A percentile compares a stretch with the other conserved stretches of the same genome.
Evolutionary conservation across 2,329 filamentous ascomycete species (phyloP).

Genomic region (Xylaria sp.): DNA sequence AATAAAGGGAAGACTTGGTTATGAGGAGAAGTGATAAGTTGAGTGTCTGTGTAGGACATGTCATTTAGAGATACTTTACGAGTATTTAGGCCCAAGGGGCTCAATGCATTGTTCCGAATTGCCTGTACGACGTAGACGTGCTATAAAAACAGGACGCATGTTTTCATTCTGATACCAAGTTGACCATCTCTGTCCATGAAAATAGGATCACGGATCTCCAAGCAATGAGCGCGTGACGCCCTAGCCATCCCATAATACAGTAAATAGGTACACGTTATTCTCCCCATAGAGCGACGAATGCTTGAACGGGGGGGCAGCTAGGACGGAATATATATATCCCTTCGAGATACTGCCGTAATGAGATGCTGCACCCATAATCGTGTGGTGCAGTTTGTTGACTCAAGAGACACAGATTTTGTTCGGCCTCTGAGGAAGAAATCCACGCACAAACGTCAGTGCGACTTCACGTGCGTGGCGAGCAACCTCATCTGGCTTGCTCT

Average conservation of each 20-base stretch:
- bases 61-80: constrained; percentile 1
- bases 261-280: constrained; percentile 34
- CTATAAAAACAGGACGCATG: constrained; percentile 28
- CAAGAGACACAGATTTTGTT: constrained; percentile 51
- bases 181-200: constrained; percentile 35
- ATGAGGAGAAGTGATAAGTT: neutral
- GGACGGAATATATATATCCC: constrained; percentile 33
- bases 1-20: neutral
- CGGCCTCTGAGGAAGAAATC: constrained; percentile 49
- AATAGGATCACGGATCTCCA: constrained; percentile 34
- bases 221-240: constrained; percentile 23
- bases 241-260: constrained; percentile 36
- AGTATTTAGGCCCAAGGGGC: neutral
- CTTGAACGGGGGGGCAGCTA: constrained; percentile 16
- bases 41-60: neutral
- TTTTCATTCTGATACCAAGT: constrained; percentile 45
- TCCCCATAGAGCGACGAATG: constrained; percentile 15
- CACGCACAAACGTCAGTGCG: constrained; percentile 49
- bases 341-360: constrained; percentile 36
- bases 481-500: constrained; percentile 48
- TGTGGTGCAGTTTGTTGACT: constrained; percentile 38
- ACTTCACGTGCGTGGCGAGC: constrained; percentile 48
- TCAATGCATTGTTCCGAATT: constrained; percentile 12
- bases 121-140: constrained; percentile 4
- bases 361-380: constrained; percentile 30